Evolutionary conservation across 208 protist genomes (phyloP).

Genomic region (Acanthamoeba rhysodes): DNA sequence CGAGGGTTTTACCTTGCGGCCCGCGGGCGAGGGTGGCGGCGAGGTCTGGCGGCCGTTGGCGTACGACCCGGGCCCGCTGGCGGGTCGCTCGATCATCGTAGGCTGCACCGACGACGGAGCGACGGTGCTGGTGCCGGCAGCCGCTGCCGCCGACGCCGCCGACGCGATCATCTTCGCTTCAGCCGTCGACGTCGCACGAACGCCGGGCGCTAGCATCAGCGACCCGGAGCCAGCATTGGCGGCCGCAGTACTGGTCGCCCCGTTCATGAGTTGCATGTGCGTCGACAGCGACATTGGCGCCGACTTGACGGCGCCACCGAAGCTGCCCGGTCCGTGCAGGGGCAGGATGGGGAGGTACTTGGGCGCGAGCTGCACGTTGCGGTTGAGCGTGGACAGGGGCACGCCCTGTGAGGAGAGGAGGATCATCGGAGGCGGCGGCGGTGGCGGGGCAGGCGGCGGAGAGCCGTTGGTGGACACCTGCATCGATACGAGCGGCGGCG

Average conservation of each 20-base stretch:
- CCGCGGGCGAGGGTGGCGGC: not conserved
- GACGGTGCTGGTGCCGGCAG: slow-evolving; percentile 21
- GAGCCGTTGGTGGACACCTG: not conserved
- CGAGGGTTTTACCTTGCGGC: slow-evolving; percentile 20
- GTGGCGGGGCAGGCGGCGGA: too few species aligned
- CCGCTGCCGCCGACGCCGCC: not conserved
- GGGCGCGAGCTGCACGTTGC: slow-evolving; percentile 3
- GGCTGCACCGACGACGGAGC: not conserved
- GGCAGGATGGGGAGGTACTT: slow-evolving; percentile 23
- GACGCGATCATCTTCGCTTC: slow-evolving; percentile 10
- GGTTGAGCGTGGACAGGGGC: not conserved
- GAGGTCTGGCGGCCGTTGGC: not conserved
- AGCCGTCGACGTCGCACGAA: not conserved
- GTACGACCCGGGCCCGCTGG: not conserved
- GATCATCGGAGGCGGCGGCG: not conserved
- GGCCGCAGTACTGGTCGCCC: not conserved
- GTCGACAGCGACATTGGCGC: not conserved
- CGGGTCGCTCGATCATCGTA: not conserved
- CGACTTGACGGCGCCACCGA: not conserved
- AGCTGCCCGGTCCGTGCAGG: not conserved
- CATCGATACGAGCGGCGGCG: slow-evolving; percentile 9
- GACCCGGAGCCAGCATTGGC: not conserved
- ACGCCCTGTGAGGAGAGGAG: not conserved
- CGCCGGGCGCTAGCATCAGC: not conserved
- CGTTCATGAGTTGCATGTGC: not conserved